Evolutionary conservation across 108 stramenopile species (phyloP).

Genomic region (Poteriospumella lacustris): DNA sequence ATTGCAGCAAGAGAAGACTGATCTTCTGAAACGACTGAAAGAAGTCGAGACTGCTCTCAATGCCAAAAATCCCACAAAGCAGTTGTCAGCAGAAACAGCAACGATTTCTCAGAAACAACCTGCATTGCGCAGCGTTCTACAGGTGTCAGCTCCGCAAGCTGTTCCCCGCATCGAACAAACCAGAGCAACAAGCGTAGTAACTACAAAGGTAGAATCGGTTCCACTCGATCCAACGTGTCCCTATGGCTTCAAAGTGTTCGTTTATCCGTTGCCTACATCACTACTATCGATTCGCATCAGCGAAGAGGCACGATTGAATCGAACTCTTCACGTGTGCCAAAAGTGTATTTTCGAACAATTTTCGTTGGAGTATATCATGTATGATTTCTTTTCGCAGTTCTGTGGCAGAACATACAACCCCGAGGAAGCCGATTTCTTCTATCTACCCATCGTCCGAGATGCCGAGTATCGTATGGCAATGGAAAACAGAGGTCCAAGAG

Average conservation of each 20-base stretch:
- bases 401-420: constrained; percentile 26
- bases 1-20: too few species aligned
- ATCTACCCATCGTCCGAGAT: constrained; percentile 25
- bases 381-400: constrained; percentile 18
- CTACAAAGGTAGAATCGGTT: too few species aligned
- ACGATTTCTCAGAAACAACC: too few species aligned
- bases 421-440: constrained; percentile 31
- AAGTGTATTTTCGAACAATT: constrained; percentile 26
- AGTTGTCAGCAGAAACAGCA: too few species aligned
- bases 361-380: constrained; percentile 27
- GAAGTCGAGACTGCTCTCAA: too few species aligned
- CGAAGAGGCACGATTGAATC: constrained; percentile 14
- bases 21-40: too few species aligned
- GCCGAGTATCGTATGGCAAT: neutral
- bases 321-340: neutral
- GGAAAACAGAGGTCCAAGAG: neutral
- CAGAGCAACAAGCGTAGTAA: too few species aligned
- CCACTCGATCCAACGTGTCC: constrained; percentile 20
- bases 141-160: too few species aligned
- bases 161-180: too few species aligned
- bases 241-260: constrained; percentile 24
- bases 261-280: neutral
- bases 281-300: constrained; percentile 10
- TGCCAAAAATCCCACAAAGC: too few species aligned
- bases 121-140: too few species aligned